Conservation (phyloP, 2,329 filamentous ascomycete genomes). For the Aurifilum marmelostoma region DNA sequence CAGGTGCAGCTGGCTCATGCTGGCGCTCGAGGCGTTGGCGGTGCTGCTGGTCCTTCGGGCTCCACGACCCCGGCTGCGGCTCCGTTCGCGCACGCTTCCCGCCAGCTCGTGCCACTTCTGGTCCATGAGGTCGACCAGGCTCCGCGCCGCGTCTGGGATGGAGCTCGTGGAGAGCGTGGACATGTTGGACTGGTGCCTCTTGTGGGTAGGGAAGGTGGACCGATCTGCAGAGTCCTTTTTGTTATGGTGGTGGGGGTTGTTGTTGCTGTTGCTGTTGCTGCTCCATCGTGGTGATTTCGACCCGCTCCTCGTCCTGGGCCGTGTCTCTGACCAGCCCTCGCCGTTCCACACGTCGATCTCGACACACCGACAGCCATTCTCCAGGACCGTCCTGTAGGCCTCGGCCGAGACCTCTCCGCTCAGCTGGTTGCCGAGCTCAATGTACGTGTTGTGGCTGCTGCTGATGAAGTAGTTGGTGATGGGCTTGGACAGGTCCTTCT, state of each 20-base stretch:
- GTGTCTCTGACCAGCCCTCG: slow-evolving; percentile 38
- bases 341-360: slow-evolving; percentile 97
- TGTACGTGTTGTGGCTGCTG: slow-evolving; percentile 93
- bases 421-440: slow-evolving; percentile 80
- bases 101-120: slow-evolving; percentile 37
- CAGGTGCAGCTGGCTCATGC: slow-evolving; percentile 38
- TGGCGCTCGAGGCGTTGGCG: slow-evolving; percentile 41
- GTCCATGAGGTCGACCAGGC: slow-evolving; percentile 42
- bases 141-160: slow-evolving; percentile 49
- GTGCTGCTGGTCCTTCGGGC: slow-evolving; percentile 37
- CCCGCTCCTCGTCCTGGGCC: slow-evolving; percentile 39
- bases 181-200: slow-evolving; percentile 50
- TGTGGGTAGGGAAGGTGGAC: slow-evolving; percentile 42
- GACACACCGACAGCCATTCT: slow-evolving; percentile 81
- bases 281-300: slow-evolving; percentile 40
- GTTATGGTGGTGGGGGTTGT: too few species aligned
- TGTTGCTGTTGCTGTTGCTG: background rate
- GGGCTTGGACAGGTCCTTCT: slow-evolving; percentile 66
- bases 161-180: slow-evolving; percentile 38
- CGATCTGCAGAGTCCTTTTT: background rate
- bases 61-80: slow-evolving; percentile 38
- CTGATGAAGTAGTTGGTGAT: slow-evolving; percentile 92
- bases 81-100: slow-evolving; percentile 35
- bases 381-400: slow-evolving; percentile 76
- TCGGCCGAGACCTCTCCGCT: slow-evolving; percentile 76